Evolutionary conservation across 176 grass and related monocot genomes (phyloP).

Genomic region (Pharus latifolius): DNA sequence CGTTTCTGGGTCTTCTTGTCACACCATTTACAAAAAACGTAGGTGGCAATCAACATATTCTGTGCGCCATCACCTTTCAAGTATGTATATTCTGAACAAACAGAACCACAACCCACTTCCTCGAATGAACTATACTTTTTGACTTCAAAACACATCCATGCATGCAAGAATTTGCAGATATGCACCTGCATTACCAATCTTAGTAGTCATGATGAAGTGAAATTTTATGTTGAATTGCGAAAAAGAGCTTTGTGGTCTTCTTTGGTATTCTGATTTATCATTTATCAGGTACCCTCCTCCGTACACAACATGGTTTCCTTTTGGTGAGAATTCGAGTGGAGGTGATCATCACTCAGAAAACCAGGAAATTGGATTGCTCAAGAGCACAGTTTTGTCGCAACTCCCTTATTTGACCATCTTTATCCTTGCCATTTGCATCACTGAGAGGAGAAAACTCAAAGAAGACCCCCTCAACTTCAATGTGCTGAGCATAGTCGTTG

Average conservation of each 20-base stretch:
- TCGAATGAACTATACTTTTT: background rate
- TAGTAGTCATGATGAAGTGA: background rate
- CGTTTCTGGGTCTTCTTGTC: too few relatives aligned
- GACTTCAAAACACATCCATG: background rate
- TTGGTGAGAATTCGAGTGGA: conserved; percentile 12
- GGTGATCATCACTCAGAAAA: background rate
- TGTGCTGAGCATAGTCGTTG: conserved; percentile 38
- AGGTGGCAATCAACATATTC: background rate
- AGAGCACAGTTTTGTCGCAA: conserved; percentile 32
- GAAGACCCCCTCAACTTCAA: conserved; percentile 65
- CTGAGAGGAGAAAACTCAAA: conserved; percentile 31
- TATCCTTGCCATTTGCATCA: conserved; percentile 53
- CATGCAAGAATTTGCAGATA: background rate
- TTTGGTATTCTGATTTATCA: background rate
- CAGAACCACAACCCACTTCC: background rate
- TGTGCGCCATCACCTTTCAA: background rate
- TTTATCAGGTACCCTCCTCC: conserved; percentile 59
- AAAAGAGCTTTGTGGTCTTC: background rate
- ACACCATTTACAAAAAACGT: background rate
- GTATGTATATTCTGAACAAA: background rate
- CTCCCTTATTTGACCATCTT: conserved; percentile 42
- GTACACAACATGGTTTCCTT: conserved; percentile 48
- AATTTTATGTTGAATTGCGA: background rate
- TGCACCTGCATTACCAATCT: background rate
- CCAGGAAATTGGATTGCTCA: conserved; percentile 19